Evolutionary conservation across 805 yeast species (phyloP), one percentile per base, ranked within the genome.

Genomic region (Ogataea salicorniae): DNA sequence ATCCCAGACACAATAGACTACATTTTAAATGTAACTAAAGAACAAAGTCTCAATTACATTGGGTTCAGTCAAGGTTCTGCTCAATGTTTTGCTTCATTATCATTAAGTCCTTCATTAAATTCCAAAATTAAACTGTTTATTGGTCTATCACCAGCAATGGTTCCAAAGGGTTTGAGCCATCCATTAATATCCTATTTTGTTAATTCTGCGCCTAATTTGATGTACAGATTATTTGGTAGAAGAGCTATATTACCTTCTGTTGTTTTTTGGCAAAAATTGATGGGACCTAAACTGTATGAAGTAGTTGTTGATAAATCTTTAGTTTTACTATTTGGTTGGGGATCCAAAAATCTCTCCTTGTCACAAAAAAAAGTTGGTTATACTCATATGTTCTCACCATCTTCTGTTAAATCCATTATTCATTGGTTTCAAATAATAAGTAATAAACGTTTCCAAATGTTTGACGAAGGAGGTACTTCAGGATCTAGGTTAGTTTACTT

Each of bases 61-160:
- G 98, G 97, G 1, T 92, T 92, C 60, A 82, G 91, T 23, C 98
- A 91, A 64, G 98, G 98, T 18, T 82, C 95, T 0, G 95, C 97
- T 1, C 97, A 92, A 65, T 89, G 89, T 38, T 83, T 91, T 64
- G 97, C 96, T 0, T 76, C 95, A 11, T 69, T 89, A 20, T 78
- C 94, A 0, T 58, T 83, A 16, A 80, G 82, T 59, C 81, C 84
- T 7, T 72, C 74, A 2, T 71, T 91, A 47, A 87, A 87, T 63
- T 55, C 64, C 64, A 73, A 75, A 48, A 69, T 77, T 41, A 75
- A 75, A 34, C 58, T 63, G 44, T 84, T 91, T 52, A 79, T 91
- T 47, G 97, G 96, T 2, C 77, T 91, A 40, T 87, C 96, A 0
- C 98, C 98, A 0, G 97, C 97, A 1, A 84, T 92, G 76, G 84